Evolutionary conservation across 108 stramenopile species (phyloP).

Genomic region (Cyclotella cryptica): DNA sequence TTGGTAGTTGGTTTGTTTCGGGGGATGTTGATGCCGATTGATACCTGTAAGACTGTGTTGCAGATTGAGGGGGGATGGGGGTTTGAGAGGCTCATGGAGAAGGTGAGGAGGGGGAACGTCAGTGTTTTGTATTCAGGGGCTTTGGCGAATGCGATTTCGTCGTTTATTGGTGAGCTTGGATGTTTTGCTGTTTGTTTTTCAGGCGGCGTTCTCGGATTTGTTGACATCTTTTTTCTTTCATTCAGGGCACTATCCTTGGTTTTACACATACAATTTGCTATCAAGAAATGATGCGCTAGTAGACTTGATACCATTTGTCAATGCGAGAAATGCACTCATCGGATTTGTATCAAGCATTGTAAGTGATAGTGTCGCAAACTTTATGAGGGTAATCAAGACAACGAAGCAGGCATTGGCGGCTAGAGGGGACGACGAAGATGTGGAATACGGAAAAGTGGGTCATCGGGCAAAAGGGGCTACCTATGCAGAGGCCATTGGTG

Average conservation of each 20-base stretch:
- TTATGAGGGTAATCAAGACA: constrained; percentile 87
- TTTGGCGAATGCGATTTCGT: constrained; percentile 65
- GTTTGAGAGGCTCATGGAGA: constrained; percentile 65
- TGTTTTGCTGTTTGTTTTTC: not conserved
- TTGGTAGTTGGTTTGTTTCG: constrained; percentile 86
- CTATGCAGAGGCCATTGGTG: constrained; percentile 72
- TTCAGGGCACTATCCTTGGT: constrained; percentile 84
- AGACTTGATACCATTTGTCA: constrained; percentile 41
- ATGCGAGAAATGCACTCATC: constrained; percentile 73
- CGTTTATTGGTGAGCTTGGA: constrained; percentile 42
- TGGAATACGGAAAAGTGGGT: not conserved
- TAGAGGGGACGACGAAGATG: constrained; percentile 16
- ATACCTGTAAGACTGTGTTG: constrained; percentile 97
- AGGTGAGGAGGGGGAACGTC: constrained; percentile 73
- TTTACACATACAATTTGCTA: constrained; percentile 77
- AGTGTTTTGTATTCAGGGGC: constrained; percentile 79
- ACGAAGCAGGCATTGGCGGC: constrained; percentile 86
- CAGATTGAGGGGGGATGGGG: constrained; percentile 88
- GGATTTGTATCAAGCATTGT: constrained; percentile 81
- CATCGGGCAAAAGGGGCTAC: constrained; percentile 40
- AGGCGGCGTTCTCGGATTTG: not conserved
- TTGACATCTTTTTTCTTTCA: not conserved
- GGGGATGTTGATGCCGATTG: constrained; percentile 79
- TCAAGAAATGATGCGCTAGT: constrained; percentile 49
- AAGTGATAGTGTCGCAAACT: constrained; percentile 82